Evolutionary conservation across 169 alveolate genomes (phyloP).

Genomic region (Plasmodium chabaudi): DNA sequence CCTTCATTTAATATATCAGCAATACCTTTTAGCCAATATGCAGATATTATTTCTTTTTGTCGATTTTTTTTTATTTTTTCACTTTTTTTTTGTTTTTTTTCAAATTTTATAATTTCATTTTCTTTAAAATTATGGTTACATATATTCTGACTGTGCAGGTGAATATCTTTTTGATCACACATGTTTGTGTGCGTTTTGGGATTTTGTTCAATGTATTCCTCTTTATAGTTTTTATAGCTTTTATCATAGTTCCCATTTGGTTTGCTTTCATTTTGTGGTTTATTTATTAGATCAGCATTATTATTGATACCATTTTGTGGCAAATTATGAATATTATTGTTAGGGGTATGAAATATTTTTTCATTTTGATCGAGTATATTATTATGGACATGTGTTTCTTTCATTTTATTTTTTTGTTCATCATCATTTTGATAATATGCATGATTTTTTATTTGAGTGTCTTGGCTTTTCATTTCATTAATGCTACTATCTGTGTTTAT

Average conservation of each 20-base stretch:
- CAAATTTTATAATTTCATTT: conserved; percentile 52
- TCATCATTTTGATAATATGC: background rate
- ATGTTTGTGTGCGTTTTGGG: background rate
- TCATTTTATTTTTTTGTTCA: background rate
- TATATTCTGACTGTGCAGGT: background rate
- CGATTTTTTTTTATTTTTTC: conserved; percentile 48
- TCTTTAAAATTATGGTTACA: conserved; percentile 6
- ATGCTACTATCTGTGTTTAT: background rate
- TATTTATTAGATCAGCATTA: background rate
- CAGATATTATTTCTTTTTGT: conserved; percentile 59
- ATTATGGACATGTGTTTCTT: background rate
- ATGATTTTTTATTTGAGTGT: background rate
- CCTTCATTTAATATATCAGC: conserved; percentile 42
- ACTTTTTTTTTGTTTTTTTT: conserved; percentile 55
- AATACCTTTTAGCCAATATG: conserved; percentile 75
- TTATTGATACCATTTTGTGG: background rate
- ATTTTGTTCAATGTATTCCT: background rate
- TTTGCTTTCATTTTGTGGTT: background rate
- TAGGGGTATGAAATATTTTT: too few species aligned
- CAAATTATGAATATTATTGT: background rate
- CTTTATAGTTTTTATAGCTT: background rate
- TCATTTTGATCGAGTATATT: background rate
- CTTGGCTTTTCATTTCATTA: conserved; percentile 7
- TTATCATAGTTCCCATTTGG: background rate
- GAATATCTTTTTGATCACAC: background rate